Evolutionary conservation across 139 green algal genomes (phyloP).

Genomic region (Astrephomene gubernaculifera): DNA sequence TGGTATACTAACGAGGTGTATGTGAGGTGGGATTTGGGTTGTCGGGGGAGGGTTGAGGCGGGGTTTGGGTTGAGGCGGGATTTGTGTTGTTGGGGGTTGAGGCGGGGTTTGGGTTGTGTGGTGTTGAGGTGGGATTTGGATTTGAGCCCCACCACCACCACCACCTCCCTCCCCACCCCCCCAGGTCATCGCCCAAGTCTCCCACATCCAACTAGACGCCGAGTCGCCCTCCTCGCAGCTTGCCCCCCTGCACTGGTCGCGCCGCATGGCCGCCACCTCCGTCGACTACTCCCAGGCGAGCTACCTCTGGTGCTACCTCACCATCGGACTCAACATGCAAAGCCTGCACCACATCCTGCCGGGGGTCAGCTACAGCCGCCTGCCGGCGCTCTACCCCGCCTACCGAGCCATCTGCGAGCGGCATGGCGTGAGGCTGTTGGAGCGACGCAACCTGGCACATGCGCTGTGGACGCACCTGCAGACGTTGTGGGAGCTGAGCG

Average conservation of each 20-base stretch:
- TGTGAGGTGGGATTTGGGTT: too few relatives aligned
- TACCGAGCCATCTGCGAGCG: conserved; percentile 34
- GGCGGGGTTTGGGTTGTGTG: too few relatives aligned
- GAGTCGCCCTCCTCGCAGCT: conserved; percentile 14
- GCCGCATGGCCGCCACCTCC: conserved; percentile 15
- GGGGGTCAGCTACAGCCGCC: conserved; percentile 6
- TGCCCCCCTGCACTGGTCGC: conserved; percentile 26
- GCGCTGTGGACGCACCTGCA: conserved; percentile 32
- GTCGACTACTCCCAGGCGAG: conserved; percentile 24
- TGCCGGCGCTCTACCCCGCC: conserved; percentile 7
- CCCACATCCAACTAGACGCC: conserved; percentile 35
- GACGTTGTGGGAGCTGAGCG: conserved; percentile 24
- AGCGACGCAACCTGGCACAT: conserved; percentile 22
- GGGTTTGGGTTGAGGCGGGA: too few relatives aligned
- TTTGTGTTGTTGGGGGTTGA: too few relatives aligned
- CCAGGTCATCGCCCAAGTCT: conserved; percentile 27
- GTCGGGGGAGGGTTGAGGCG: too few relatives aligned
- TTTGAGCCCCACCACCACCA: neutral
- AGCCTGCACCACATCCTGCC: conserved; percentile 33
- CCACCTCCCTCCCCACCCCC: neutral
- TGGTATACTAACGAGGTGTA: too few relatives aligned
- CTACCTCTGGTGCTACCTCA: conserved; percentile 19
- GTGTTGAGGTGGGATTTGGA: too few relatives aligned
- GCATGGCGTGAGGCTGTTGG: conserved; percentile 35
- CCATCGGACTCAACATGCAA: conserved; percentile 43